Evolutionary conservation across 495 filamentous ascomycete species (phyloP), one percentile per base, ranked within the genome.

Genomic region (Daldinia childiae): DNA sequence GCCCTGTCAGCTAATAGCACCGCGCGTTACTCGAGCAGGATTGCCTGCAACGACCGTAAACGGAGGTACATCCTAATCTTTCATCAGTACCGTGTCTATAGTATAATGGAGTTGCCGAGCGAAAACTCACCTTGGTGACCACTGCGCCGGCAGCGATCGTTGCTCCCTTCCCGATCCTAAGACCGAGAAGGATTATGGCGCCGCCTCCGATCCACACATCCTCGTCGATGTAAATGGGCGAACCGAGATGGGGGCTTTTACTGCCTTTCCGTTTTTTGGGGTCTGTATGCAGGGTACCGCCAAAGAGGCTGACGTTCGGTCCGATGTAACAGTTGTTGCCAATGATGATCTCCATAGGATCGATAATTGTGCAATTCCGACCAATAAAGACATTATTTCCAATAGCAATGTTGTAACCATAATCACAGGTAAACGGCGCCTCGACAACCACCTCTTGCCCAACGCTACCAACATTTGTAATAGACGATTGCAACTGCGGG

Each of bases 351-450:
- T 88, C 81, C 77, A 82, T 84, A 36, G 93, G 90, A 74, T 99
- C 95, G 57, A 94, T 87, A 74, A 99, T 92, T 11, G 90, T 88
- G 76, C 95, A 98, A 71, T 94, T 93, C 52, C 92, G 87, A 9
- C 91, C 92, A 65, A 99, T 94, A 68, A 90, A 87, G 6, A 95
- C 93, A 74, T 95, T 90, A 72, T 94, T 91, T 24, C 92, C 95
- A 68, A 99, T 90, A 39, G 86, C 86, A 71, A 98, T 91, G 74
- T 99, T 98, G 76, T 97, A 97, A 2, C 95, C 95, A 74, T 98
- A 99, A 74, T 97, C 93, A 79, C 95, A 98, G 38, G 84, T 90
- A 77, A 99, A 98, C 12, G 95, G 95, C 2, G 92, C 89, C 66
- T 98, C 93, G 43, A 99, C 92, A 41, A 89, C 85, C 7, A 92